Base-by-base conservation (phyloP, 2,329 filamentous ascomycete species). In the Xylariomycetidae sp. region DNA sequence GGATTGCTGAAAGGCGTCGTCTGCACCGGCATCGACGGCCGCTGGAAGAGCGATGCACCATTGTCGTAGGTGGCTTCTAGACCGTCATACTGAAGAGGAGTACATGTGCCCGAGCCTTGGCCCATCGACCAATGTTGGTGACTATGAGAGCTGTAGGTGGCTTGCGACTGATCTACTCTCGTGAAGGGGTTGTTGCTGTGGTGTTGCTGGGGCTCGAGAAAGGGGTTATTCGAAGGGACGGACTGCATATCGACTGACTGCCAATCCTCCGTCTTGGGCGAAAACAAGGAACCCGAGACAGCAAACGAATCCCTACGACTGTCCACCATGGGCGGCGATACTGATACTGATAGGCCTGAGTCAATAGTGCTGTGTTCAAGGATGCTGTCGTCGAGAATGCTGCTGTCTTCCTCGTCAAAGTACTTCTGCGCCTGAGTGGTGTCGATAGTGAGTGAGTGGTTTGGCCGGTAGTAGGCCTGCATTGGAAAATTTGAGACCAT, bases 61-160 rank as follows among this genome's bases (percentile, higher is more conserved):
- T 47, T 49, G 42, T 81, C 74, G 50, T 73, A 81, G 15, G 77
- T 74, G 28, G 67, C 55, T 25, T 72, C 63, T 20, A 79, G 60
- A 30, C 79, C 74, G 50, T 85, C 82, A 51, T 86, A 85, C 33
- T 78, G 80, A 41, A 88, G 77, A 12, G 85, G 83, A 6, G 86
- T 90, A 58, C 79, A 82, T 42, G 85, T 77, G 33, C 79, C 83
- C 16, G 84, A 85, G 49, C 67, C 69, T 31, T 72, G 72, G 48
- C 78, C 72, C 56, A 81, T 71, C 31, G 78, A 67, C 84, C 85
- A 89, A 8, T 8, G 20, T 41, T 67, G 55, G 43, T 62, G 63
- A 28, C 52, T 54, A 23, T 64, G 60, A 33, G 61, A 54, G 31
- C 50, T 57, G 34, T 67, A 69, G 43, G 60, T 58, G 30, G 57